phyloP scores from a whole-genome alignment of 768 basidiomycete species.

The Pleurotus eryngii region DNA sequence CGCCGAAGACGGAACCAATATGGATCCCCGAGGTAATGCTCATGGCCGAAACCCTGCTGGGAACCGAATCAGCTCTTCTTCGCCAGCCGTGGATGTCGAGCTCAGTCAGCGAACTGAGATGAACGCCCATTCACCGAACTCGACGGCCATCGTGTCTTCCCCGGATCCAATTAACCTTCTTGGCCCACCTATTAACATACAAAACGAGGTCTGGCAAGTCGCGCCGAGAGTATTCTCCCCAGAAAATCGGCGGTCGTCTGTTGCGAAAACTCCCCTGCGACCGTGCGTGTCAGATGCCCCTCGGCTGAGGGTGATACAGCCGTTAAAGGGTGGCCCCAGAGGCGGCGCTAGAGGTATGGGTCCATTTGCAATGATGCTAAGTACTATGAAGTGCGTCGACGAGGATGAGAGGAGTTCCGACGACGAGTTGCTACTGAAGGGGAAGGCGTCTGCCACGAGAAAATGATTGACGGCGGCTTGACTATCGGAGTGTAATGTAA shows the following conservation, averaged over 20 bases:
- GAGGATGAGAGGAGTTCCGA: slow-evolving; percentile 1
- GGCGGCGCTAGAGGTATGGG: slow-evolving; percentile 3
- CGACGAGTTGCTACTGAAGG: neutral
- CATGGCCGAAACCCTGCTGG: too few species aligned
- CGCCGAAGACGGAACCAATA: too few species aligned
- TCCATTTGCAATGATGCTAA: neutral
- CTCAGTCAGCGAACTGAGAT: too few species aligned
- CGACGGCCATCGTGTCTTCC: neutral
- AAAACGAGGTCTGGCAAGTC: slow-evolving; percentile 3
- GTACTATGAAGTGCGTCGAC: neutral
- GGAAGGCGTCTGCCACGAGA: neutral
- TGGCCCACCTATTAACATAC: slow-evolving; percentile 1
- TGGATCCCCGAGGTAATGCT: too few species aligned
- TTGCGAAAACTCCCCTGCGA: neutral
- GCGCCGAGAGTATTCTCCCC: slow-evolving; percentile 5
- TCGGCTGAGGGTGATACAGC: neutral
- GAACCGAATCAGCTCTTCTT: too few species aligned
- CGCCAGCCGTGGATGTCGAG: too few species aligned
- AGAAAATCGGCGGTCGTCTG: neutral
- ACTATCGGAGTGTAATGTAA: too few species aligned
- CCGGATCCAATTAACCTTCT: neutral
- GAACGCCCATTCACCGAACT: neutral
- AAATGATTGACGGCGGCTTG: too few species aligned
- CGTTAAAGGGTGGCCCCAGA: neutral
- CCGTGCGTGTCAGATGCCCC: neutral